Percentiles rank a stretch among this genome's conserved stretches.
Conservation (phyloP, 768 basidiomycete genomes). For the Coprinopsis cinerea region DNA sequence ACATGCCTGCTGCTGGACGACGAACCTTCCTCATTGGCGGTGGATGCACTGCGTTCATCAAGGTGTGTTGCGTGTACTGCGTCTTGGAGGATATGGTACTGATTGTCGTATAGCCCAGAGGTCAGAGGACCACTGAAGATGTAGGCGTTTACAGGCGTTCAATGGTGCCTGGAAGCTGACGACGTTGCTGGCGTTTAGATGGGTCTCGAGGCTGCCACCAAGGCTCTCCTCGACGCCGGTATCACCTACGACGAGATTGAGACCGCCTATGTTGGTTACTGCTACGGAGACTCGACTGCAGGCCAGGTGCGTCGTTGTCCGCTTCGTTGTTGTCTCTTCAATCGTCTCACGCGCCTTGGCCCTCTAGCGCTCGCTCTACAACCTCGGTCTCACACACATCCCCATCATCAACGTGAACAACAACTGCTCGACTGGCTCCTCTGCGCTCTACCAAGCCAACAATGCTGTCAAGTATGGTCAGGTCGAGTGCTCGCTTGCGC, state of each 20-base stretch:
- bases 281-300: constrained; percentile 74
- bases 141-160: constrained; percentile 30
- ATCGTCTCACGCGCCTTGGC: constrained; percentile 2
- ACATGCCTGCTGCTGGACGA: constrained; percentile 37
- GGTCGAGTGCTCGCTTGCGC: constrained; percentile 70
- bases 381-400: constrained; percentile 77
- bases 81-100: not conserved
- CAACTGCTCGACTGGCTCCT: constrained; percentile 79
- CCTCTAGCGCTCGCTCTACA: constrained; percentile 67
- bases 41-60: constrained; percentile 74
- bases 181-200: constrained; percentile 42
- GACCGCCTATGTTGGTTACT: constrained; percentile 71
- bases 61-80: constrained; percentile 35
- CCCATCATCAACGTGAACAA: constrained; percentile 87
- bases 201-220: constrained; percentile 83
- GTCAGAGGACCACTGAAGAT: constrained; percentile 62
- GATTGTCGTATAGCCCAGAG: constrained; percentile 47
- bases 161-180: not conserved
- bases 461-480: constrained; percentile 64
- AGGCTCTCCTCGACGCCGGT: constrained; percentile 84
- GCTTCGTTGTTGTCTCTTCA: not conserved
- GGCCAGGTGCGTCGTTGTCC: constrained; percentile 49
- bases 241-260: constrained; percentile 75
- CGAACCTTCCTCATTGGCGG: constrained; percentile 64
- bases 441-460: constrained; percentile 72